These are phyloP conservation scores for Roridomyces roridus DNA, from an alignment of 768 basidiomycete species.

Conservation along the genomic window DNA sequence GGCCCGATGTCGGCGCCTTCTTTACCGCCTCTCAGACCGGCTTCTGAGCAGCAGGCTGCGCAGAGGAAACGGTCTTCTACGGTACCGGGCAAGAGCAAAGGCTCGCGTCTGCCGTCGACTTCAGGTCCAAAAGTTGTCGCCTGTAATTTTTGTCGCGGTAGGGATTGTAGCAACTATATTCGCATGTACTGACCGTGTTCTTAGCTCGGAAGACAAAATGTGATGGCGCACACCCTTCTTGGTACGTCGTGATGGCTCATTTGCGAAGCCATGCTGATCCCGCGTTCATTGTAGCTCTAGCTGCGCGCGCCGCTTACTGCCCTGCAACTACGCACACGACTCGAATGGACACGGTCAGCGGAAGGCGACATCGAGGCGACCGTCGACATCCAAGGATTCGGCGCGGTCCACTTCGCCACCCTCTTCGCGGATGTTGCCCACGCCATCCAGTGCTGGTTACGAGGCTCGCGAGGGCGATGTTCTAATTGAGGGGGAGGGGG, in stretches of 20 bases:
- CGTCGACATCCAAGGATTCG: constrained; percentile 60
- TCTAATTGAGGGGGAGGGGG: constrained; percentile 54
- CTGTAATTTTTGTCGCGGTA: constrained; percentile 89
- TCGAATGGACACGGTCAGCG: constrained; percentile 46
- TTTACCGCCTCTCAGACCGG: constrained; percentile 68
- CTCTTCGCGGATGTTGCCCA: constrained; percentile 59
- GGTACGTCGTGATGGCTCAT: constrained; percentile 32
- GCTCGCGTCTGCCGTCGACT: constrained; percentile 59
- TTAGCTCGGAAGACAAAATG: constrained; percentile 89
- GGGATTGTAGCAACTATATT: constrained; percentile 27
- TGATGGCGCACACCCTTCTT: constrained; percentile 85
- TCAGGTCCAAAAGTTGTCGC: constrained; percentile 88
- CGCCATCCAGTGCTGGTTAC: constrained; percentile 50
- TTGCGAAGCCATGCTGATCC: constrained; percentile 8
- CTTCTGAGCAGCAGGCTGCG: constrained; percentile 69
- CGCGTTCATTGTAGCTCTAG: constrained; percentile 50
- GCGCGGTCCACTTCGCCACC: constrained; percentile 59
- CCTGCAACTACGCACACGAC: constrained; percentile 85
- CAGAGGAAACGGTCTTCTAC: constrained; percentile 76
- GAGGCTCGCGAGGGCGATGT: constrained; percentile 47
- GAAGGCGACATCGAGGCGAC: constrained; percentile 53
- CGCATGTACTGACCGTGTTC: constrained; percentile 1
- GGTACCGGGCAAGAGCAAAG: constrained; percentile 68
- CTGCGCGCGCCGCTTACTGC: constrained; percentile 76
- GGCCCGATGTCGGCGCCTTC: constrained; percentile 68